Base-by-base conservation (phyloP, 2,329 filamentous ascomycete genomes). In the Colletotrichum sp. region DNA sequence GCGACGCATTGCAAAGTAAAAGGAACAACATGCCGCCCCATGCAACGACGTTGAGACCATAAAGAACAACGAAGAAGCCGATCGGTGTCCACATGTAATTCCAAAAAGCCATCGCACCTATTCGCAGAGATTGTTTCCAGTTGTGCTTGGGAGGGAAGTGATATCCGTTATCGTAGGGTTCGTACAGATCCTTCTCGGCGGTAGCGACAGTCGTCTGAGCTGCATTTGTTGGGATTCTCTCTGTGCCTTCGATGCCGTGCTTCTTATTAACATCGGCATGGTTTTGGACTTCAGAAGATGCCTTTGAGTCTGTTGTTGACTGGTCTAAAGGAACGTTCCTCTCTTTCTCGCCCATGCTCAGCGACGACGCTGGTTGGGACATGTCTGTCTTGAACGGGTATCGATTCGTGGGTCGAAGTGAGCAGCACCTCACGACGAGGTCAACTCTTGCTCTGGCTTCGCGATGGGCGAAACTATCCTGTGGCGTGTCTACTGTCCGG, bases 21-120 rank as follows among this genome's bases (percentile, higher is more conserved):
- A 98, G 87, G 85, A 98, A 97, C 39, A 98, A 89, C 95, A 98
- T 98, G 74, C 94, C 95, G 67, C 95, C 95, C 95, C 95, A 98
- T 1, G 94, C 96, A 12, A 98, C 91, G 25, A 98, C 90, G 78
- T 96, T 96, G 73, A 97, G 89, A 15, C 93, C 92, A 83, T 97
- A 98, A 8, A 98, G 83, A 3, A 93, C 94, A 55, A 96, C 91
- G 70, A 95, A 86, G 82, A 97, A 95, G 4, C 95, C 95, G 70
- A 94, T 84, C 0, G 94, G 94, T 0, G 95, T 97, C 48, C 90
- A 86, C 79, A 94, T 91, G 86, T 95, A 98, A 68, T 91, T 89
- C 91, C 92, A 93, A 81, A 94, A 95, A 0, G 91, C 89, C 32
- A 88, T 86, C 15, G 92, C 80, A 3, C 89, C 91, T 68, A 92